These are phyloP conservation scores for Penicillium sp. DNA, from an alignment of 2,329 filamentous ascomycete species.

Conservation along the genomic window DNA sequence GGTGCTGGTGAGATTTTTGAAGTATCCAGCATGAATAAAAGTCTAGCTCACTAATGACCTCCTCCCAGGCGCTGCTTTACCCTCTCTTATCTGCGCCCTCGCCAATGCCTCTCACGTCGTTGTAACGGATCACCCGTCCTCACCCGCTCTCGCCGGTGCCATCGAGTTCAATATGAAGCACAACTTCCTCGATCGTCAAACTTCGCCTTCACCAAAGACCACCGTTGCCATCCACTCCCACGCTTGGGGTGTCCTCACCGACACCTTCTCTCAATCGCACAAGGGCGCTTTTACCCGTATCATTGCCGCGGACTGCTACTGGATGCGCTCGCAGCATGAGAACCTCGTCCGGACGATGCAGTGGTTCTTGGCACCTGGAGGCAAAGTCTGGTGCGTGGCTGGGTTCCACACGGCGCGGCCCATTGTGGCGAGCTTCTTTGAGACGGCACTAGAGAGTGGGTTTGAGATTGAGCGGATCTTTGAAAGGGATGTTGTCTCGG, in stretches of 20 bases:
- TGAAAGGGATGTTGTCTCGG: conserved; percentile 55
- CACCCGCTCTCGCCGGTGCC: conserved; percentile 44
- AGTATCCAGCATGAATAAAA: no score
- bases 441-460: conserved; percentile 45
- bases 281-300: conserved; percentile 54
- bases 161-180: conserved; percentile 50
- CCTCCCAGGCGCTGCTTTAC: conserved; percentile 41
- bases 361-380: conserved; percentile 52
- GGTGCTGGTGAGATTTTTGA: conserved; percentile 57
- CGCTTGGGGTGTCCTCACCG: conserved; percentile 53
- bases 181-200: conserved; percentile 42
- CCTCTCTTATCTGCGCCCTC: conserved; percentile 42
- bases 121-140: conserved; percentile 55
- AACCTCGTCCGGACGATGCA: conserved; percentile 58
- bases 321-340: conserved; percentile 60
- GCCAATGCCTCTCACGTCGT: conserved; percentile 43
- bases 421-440: conserved; percentile 59
- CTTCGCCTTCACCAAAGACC: background rate
- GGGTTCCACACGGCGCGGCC: conserved; percentile 62
- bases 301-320: conserved; percentile 62
- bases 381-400: conserved; percentile 53
- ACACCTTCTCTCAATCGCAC: conserved; percentile 40
- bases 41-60: background rate
- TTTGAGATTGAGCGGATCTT: conserved; percentile 56
- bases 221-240: conserved; percentile 51